These are phyloP conservation scores for Mycena sp. DNA, from an alignment of 1,284 basidiomycete genomes.

Conservation along the genomic window DNA sequence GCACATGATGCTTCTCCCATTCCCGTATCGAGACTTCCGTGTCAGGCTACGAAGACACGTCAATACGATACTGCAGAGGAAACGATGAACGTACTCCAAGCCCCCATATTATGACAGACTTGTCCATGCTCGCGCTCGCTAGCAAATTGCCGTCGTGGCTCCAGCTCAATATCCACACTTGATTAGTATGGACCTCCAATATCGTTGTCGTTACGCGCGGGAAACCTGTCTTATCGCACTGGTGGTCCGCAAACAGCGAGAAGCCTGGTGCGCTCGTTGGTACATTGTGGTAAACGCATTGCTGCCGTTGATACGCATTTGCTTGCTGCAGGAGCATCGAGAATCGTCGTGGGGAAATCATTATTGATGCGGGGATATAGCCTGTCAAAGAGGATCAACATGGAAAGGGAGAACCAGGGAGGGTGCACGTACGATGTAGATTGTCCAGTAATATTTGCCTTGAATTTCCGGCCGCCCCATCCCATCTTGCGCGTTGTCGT, in stretches of 20 bases:
- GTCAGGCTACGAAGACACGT: constrained; percentile 51
- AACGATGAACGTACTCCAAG: constrained; percentile 67
- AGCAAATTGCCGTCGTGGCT: constrained; percentile 89
- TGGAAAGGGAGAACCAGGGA: constrained; percentile 4
- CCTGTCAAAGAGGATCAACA: constrained; percentile 53
- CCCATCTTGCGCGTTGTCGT: constrained; percentile 86
- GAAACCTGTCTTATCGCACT: constrained; percentile 84
- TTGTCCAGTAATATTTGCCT: constrained; percentile 79
- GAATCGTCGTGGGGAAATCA: constrained; percentile 93
- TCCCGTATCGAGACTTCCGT: constrained; percentile 59
- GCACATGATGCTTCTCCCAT: constrained; percentile 66
- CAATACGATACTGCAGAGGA: constrained; percentile 9
- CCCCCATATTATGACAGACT: constrained; percentile 90
- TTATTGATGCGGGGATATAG: constrained; percentile 88
- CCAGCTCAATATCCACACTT: constrained; percentile 97
- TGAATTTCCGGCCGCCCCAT: constrained; percentile 86
- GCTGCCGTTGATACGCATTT: constrained; percentile 78
- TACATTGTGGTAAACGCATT: constrained; percentile 85
- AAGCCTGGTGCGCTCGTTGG: constrained; percentile 66
- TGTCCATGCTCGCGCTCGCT: constrained; percentile 91
- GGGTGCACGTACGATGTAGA: constrained; percentile 76
- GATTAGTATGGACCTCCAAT: constrained; percentile 87
- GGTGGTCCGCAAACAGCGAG: constrained; percentile 89
- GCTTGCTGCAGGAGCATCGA: constrained; percentile 90
- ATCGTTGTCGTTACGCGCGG: constrained; percentile 88